Base-by-base conservation (phyloP, 208 protist species). In the Trichomonas vaginalis region DNA sequence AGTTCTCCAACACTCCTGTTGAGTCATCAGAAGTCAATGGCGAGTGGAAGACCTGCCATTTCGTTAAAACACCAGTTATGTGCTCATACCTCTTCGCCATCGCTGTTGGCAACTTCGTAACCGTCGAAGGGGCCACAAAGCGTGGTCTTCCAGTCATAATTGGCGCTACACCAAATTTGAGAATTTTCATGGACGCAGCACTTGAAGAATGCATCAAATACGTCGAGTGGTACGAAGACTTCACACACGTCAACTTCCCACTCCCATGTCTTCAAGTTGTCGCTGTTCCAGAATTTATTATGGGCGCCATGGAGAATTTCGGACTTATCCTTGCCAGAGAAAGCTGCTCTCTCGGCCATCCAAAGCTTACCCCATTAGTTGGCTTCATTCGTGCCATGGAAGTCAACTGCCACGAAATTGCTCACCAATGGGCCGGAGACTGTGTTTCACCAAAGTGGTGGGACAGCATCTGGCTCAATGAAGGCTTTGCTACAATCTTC, bases 401-500 rank as follows among this genome's bases (percentile, higher is more conserved):
- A 27, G 70, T 96, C 10, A 47, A 45, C 10, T 42, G 14, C 32
- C 95, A 96, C 37, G 95, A 96, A 23, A 46, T 96, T 49, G 95
- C 48, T 23, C 95, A 96, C 37, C 95, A 96, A 88, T 96, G 95
- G 95, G 48, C 45, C 9, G 95, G 95, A 17, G 62, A 96, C 39
- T 87, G 21, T 8, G 48, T 80, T 9, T 87, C 95, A 40, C 48
- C 70, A 40, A 86, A 96, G 46, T 82, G 40, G 42, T 96, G 95
- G 95, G 39, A 96, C 42, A 39, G 32, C 46, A 39, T 96, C 10
- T 96, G 95, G 95, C 70, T 96, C 23, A 96, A 96, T 37, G 95
- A 96, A 96, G 95, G 95, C 35, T 96, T 96, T 56, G 95, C 95
- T n/a, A 49, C 95, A 51, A 87, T 96, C 45, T 39, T 96, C 17